Evolutionary conservation across 257 asterid genomes (phyloP).

Genomic region (Lithospermum erythrorhizon): DNA sequence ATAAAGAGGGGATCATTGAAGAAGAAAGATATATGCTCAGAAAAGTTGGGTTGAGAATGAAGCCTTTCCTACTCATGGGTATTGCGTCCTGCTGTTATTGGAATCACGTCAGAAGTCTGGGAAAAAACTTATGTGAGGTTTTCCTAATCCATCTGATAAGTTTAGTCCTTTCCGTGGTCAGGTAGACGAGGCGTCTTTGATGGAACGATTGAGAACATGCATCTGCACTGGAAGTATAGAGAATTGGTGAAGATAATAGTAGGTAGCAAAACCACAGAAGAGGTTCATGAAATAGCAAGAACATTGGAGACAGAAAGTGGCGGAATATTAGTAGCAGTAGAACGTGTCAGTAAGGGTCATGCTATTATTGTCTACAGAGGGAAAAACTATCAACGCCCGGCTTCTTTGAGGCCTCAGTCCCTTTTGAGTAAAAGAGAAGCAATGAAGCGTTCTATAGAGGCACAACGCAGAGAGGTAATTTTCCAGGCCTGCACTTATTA

Average conservation of each 20-base stretch:
- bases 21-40: slow-evolving; percentile 96
- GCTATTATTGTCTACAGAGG: slow-evolving; percentile 90
- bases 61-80: slow-evolving; percentile 82
- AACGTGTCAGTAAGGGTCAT: slow-evolving; percentile 70
- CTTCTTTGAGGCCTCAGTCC: slow-evolving; percentile 78
- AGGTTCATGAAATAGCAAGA: slow-evolving; percentile 59
- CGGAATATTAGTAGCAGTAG: slow-evolving; percentile 92
- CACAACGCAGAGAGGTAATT: slow-evolving; percentile 78
- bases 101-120: neutral
- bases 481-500: slow-evolving; percentile 2
- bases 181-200: slow-evolving; percentile 96
- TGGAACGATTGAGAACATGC: slow-evolving; percentile 98
- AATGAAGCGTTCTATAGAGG: slow-evolving; percentile 80
- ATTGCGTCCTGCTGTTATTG: slow-evolving; percentile 15
- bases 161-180: slow-evolving; percentile 24
- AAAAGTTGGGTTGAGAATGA: slow-evolving; percentile 86
- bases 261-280: slow-evolving; percentile 56
- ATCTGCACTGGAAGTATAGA: slow-evolving; percentile 97
- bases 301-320: slow-evolving; percentile 90
- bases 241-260: slow-evolving; percentile 84
- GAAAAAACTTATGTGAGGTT: slow-evolving; percentile 1
- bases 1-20: slow-evolving; percentile 93
- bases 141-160: neutral
- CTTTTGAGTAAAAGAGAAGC: slow-evolving; percentile 92
- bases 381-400: slow-evolving; percentile 82